Conservation (phyloP, 192 early-diverging fungal genomes). For the Backusella circina region DNA sequence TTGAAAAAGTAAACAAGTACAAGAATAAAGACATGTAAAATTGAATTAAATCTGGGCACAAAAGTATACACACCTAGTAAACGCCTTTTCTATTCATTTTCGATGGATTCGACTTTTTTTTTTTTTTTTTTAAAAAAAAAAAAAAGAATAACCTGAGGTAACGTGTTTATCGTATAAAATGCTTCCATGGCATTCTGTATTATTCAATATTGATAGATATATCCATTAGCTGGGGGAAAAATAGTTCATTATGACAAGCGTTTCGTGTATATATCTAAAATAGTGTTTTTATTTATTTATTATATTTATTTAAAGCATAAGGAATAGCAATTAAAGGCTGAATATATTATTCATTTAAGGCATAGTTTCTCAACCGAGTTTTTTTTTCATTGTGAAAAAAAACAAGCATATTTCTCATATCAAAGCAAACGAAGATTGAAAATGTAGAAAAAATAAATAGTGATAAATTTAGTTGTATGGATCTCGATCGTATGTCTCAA, state of each 20-base stretch:
- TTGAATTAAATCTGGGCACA: not conserved
- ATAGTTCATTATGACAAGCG: not conserved
- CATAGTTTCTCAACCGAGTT: not conserved
- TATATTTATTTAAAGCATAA: not conserved
- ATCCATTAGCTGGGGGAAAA: not conserved
- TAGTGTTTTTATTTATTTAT: not conserved
- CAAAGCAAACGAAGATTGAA: not conserved
- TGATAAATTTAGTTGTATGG: not conserved
- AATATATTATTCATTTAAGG: not conserved
- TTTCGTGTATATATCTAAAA: not conserved
- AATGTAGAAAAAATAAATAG: not conserved
- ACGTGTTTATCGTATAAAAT: not conserved
- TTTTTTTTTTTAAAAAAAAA: not conserved
- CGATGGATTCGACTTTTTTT: not conserved
- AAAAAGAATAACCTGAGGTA: not conserved
- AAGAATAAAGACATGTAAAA: too few species aligned
- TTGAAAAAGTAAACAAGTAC: too few species aligned
- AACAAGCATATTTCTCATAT: not conserved
- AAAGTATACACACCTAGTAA: not conserved
- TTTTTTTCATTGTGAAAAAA: not conserved
- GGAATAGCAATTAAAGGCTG: not conserved
- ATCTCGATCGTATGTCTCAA: not conserved
- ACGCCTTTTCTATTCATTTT: not conserved
- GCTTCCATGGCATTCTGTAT: not conserved
- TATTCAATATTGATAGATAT: not conserved